A percentile compares a stretch with the other conserved stretches of the same genome.
Evolutionary conservation across 164 flowering plant species (phyloP).

Genomic region (Umbellularia californica): DNA sequence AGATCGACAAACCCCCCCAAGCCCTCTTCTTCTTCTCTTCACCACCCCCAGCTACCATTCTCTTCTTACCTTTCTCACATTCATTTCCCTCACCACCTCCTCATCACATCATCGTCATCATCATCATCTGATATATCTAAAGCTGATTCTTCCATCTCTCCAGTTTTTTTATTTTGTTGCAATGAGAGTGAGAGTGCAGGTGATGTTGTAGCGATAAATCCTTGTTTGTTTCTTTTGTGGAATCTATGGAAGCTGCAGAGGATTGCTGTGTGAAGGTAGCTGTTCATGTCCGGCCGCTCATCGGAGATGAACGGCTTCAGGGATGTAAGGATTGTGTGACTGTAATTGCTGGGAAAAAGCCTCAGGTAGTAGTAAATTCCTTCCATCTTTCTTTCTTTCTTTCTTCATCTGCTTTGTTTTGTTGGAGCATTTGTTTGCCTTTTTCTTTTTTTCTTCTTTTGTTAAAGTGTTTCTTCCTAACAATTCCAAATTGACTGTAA

Average conservation of each 20-base stretch:
- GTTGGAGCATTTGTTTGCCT: not conserved
- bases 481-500: too few relatives aligned
- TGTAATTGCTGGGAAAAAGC: conserved; percentile 63
- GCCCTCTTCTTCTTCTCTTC: not conserved
- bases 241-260: conserved; percentile 30
- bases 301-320: conserved; percentile 79
- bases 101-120: conserved; percentile 4
- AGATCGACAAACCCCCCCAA: not conserved
- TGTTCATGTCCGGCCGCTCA: conserved; percentile 83
- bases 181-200: conserved; percentile 17
- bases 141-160: not conserved
- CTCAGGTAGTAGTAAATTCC: conserved; percentile 53
- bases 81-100: conserved; percentile 37
- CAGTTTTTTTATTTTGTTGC: not conserved
- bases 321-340: conserved; percentile 96
- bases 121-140: conserved; percentile 5
- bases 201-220: not conserved
- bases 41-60: not conserved
- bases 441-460: not conserved
- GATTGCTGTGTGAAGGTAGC: conserved; percentile 96
- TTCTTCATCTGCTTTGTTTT: not conserved
- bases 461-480: not conserved
- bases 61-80: conserved; percentile 15
- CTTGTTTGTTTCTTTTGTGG: not conserved
- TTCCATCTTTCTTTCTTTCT: not conserved